Percentiles rank a stretch among this genome's conserved stretches.
These are phyloP conservation scores for Talaromyces sp. DNA, from an alignment of 2,329 filamentous ascomycete genomes.

Conservation along the genomic window DNA sequence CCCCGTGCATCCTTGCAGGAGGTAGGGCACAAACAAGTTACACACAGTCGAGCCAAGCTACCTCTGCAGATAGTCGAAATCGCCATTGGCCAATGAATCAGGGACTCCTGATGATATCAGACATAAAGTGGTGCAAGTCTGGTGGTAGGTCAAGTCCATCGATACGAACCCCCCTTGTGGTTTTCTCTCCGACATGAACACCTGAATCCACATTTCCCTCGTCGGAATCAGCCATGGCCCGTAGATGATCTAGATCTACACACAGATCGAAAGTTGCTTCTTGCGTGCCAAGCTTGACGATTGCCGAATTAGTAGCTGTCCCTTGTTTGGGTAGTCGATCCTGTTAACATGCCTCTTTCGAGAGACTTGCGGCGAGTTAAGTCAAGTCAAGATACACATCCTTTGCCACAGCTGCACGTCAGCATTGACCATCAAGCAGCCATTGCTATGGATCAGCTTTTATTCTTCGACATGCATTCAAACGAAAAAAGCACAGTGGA, in stretches of 20 bases:
- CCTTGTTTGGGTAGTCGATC: background rate
- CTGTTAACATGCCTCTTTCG: background rate
- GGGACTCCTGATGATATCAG: background rate
- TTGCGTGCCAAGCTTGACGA: background rate
- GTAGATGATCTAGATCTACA: constrained; percentile 1
- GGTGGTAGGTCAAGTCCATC: background rate
- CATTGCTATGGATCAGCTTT: background rate
- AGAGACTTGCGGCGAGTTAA: background rate
- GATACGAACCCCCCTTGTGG: background rate
- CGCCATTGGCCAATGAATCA: background rate
- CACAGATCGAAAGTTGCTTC: background rate
- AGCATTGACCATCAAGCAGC: background rate
- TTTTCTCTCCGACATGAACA: constrained; percentile 7
- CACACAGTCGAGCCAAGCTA: background rate
- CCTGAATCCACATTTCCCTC: background rate
- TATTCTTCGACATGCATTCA: background rate
- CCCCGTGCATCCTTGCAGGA: constrained; percentile 11
- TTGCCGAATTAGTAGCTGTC: background rate
- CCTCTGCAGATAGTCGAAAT: background rate
- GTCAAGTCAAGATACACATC: background rate
- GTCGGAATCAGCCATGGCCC: background rate
- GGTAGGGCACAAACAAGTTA: background rate
- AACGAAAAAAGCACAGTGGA: background rate
- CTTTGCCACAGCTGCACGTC: background rate
- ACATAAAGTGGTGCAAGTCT: background rate